phyloP scores from a whole-genome alignment of 2,329 filamentous ascomycete species.

The Plenodomus lindquistii region DNA sequence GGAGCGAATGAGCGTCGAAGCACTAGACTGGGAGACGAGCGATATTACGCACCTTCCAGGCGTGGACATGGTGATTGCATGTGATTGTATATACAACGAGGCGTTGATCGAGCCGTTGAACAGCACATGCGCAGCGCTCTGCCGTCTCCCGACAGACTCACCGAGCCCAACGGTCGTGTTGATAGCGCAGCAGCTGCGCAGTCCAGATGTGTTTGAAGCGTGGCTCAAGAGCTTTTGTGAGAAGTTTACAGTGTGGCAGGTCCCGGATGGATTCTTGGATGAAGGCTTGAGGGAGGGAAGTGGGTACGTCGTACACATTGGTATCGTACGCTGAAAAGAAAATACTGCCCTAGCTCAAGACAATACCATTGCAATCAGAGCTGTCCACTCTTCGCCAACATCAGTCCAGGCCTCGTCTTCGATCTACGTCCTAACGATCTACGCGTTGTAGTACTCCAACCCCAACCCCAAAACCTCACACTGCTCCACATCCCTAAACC shows the following conservation, averaged over 20 bases:
- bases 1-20: too few relatives aligned
- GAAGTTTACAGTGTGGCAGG: constrained; percentile 74
- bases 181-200: constrained; percentile 85
- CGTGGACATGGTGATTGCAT: constrained; percentile 77
- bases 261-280: constrained; percentile 67
- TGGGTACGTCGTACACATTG: constrained; percentile 83
- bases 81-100: constrained; percentile 96
- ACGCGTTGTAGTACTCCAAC: constrained; percentile 27
- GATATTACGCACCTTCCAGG: constrained; percentile 53
- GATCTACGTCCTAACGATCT: not conserved
- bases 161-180: constrained; percentile 69
- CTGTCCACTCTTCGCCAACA: too few relatives aligned
- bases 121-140: constrained; percentile 77
- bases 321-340: constrained; percentile 43
- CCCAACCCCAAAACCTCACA: constrained; percentile 28
- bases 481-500: constrained; percentile 29
- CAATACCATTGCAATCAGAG: too few relatives aligned
- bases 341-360: too few relatives aligned
- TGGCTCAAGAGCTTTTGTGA: constrained; percentile 74
- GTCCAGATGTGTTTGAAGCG: constrained; percentile 79
- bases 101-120: constrained; percentile 79
- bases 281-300: constrained; percentile 63
- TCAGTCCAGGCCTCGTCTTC: too few relatives aligned
- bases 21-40: constrained; percentile 80
- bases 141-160: constrained; percentile 57